phyloP scores from a whole-genome alignment of 441 rosid species.

The Syzygium malaccense region DNA sequence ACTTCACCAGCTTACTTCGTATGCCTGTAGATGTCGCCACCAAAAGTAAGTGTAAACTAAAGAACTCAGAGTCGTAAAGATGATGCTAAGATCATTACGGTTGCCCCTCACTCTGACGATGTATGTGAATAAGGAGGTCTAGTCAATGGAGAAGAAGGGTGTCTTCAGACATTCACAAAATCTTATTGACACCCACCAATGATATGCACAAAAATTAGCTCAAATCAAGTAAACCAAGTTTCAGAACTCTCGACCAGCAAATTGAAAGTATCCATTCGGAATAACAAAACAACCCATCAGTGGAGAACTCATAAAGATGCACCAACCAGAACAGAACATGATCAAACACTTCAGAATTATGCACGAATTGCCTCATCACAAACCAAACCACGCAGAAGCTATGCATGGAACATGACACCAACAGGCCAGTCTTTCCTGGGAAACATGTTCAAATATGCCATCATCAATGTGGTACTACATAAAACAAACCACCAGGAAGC shows the following conservation, averaged over 20 bases:
- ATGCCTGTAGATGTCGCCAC: accelerated
- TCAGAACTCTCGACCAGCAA: not conserved
- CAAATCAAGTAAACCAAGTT: not conserved
- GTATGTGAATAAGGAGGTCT: not conserved
- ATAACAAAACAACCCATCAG: not conserved
- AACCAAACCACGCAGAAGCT: not conserved
- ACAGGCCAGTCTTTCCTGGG: not conserved
- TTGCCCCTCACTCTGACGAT: not conserved
- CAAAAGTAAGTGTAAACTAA: accelerated
- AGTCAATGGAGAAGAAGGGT: not conserved
- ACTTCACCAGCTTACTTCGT: not conserved
- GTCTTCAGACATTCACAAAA: not conserved
- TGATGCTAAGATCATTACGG: accelerated
- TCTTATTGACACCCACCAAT: not conserved
- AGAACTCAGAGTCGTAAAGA: not conserved
- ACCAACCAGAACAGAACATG: not conserved
- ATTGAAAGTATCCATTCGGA: not conserved
- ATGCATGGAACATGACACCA: not conserved
- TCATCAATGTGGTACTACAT: not conserved
- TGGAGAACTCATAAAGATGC: not conserved
- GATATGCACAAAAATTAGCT: not conserved
- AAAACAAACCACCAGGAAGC: not conserved
- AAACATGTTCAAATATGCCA: not conserved
- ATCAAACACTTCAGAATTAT: not conserved
- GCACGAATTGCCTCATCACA: not conserved